These are phyloP conservation scores for Colletotrichum aenigma DNA, from an alignment of 2,329 filamentous ascomycete genomes.

Conservation along the genomic window DNA sequence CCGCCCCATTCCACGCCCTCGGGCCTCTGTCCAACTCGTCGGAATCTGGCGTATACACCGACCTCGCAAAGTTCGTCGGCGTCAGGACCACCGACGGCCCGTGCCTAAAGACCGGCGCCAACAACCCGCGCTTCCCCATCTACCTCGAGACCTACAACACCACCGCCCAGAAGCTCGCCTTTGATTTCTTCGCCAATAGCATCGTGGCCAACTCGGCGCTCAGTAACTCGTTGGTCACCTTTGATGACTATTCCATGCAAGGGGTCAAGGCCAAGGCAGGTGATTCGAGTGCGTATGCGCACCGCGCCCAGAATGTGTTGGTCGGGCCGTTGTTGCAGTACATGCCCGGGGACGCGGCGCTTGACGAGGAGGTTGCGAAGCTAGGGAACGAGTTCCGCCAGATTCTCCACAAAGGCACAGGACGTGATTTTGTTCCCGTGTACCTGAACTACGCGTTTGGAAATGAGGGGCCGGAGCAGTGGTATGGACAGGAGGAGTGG, in stretches of 20 bases:
- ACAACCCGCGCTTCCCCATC: slow-evolving; percentile 47
- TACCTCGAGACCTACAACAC: slow-evolving; percentile 42
- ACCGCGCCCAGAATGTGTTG: slow-evolving; percentile 47
- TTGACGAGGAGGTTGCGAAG: slow-evolving; percentile 33
- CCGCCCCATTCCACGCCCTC: slow-evolving; percentile 45
- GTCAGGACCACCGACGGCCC: slow-evolving; percentile 37
- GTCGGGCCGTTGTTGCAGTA: slow-evolving; percentile 40
- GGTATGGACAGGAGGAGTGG: slow-evolving; percentile 56
- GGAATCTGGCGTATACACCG: slow-evolving; percentile 42
- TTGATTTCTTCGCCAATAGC: slow-evolving; percentile 32
- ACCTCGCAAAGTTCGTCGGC: slow-evolving; percentile 46
- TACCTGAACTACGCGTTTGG: slow-evolving; percentile 60
- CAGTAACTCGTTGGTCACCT: slow-evolving; percentile 51
- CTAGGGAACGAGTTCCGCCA: slow-evolving; percentile 41
- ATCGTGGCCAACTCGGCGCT: slow-evolving; percentile 16
- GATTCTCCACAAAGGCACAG: slow-evolving; percentile 37
- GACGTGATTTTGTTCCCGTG: slow-evolving; percentile 31
- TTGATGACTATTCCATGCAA: slow-evolving; percentile 57
- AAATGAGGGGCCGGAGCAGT: slow-evolving; percentile 40
- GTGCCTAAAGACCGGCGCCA: slow-evolving; percentile 43
- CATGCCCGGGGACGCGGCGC: slow-evolving; percentile 29
- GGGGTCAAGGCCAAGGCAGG: slow-evolving; percentile 42
- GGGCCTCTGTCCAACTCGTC: slow-evolving; percentile 35
- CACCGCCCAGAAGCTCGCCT: slow-evolving; percentile 28
- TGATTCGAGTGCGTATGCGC: slow-evolving; percentile 48